Evolutionary conservation across 176 grass and related monocot species (phyloP), one percentile per base, ranked within the genome.

Genomic region (Triticum monococcum): DNA sequence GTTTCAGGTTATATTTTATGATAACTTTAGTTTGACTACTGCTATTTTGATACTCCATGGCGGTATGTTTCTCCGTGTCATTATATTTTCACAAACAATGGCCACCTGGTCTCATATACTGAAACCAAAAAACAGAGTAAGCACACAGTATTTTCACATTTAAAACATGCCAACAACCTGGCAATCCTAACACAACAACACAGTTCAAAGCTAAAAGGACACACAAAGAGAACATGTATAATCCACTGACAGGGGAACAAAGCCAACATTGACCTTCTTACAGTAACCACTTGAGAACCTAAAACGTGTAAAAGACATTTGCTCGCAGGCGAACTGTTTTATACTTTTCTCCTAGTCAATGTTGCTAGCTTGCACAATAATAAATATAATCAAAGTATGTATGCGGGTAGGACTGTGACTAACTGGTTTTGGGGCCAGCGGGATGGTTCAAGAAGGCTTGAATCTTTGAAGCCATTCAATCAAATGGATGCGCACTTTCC

Each of bases 401-500:
- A 43, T 43, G 9, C 40, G 37, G 1, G 37, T 40, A 40, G 38
- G 38, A 40, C 38, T 40, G 38, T 40, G 0, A 75, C 86, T 36
- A 80, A 96, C 91, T 95, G 7, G 94, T 93, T 95, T 95, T 93
- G 26, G 91, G 91, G 76, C 94, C 94, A 22, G 91, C 94, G 5
- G 91, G 91, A 64, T 93, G 94, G 82, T 96, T 96, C 94, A 85
- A 96, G 5, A 93, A 52, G 41, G 94, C 89, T 84, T 96, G 89
- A 89, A 96, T 22, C 79, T 88, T 93, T 6, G 94, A 91, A 33
- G 89, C 77, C 88, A 95, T 89, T 20, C 1, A 13, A 52, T 57
- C 38, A 30, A 54, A 54, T 54, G 16, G 5, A 18, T 5, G 48
- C 14, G 1, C 48, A 52, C 14, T 84, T 64, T 28, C 62, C 32